These are phyloP conservation scores for Cryptococcus floricola DNA, from an alignment of 1,284 basidiomycete genomes.

Conservation along the genomic window DNA sequence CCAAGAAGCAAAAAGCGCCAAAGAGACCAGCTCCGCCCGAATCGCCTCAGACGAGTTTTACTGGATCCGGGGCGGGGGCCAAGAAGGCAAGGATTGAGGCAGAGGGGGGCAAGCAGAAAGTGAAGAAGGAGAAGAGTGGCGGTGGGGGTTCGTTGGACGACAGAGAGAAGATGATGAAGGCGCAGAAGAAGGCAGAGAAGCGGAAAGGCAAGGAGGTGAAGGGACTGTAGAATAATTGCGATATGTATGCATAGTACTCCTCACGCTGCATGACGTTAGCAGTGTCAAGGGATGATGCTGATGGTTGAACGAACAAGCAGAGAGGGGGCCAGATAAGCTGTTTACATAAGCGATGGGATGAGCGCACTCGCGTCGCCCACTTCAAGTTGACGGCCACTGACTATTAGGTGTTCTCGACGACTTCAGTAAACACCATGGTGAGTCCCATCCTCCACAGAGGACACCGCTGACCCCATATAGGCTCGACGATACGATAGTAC, in stretches of 20 bases:
- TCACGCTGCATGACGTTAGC: no score
- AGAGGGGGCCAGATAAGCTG: no score
- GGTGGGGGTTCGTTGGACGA: slow-evolving; percentile 10
- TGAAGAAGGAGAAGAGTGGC: background rate
- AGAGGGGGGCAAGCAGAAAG: background rate
- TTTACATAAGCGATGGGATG: no score
- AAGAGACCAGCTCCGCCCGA: no score
- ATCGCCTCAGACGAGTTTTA: no score
- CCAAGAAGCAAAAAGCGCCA: no score
- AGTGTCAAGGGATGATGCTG: no score
- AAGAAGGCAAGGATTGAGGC: background rate
- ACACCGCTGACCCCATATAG: slow-evolving; percentile 47
- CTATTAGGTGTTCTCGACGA: no score
- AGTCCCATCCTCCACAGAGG: slow-evolving; percentile 14
- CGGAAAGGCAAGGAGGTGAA: slow-evolving; percentile 3
- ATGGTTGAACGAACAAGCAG: no score
- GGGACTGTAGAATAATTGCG: background rate
- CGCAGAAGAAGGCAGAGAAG: slow-evolving; percentile 17
- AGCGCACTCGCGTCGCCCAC: no score
- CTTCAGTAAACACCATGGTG: slow-evolving; percentile 21
- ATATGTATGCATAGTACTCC: no score
- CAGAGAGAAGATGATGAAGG: slow-evolving; percentile 13
- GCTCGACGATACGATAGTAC: slow-evolving; percentile 84
- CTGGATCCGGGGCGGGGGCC: background rate
- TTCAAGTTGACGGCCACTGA: no score